Evolutionary conservation across 768 basidiomycete genomes (phyloP).

Genomic region (Hemileccinum impolitum): DNA sequence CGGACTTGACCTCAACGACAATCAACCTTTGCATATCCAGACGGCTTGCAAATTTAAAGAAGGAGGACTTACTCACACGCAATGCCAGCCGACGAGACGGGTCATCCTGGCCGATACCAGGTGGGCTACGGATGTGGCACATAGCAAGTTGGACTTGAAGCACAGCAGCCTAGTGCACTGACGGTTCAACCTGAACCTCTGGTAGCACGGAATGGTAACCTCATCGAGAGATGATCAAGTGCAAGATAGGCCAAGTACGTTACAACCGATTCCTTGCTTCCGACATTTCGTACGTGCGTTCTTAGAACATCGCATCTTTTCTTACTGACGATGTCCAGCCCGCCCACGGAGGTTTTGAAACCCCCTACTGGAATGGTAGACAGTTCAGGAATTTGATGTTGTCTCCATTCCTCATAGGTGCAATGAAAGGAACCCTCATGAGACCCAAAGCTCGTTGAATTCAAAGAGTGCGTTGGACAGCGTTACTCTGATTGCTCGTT

Average conservation of each 20-base stretch:
- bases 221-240: slow-evolving; percentile 70
- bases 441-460: slow-evolving; percentile 57
- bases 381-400: slow-evolving; percentile 56
- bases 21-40: background rate
- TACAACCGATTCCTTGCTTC: background rate
- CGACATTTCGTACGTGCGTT: background rate
- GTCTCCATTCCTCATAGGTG: slow-evolving; percentile 67
- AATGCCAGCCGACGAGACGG: too few relatives aligned
- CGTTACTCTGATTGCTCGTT: slow-evolving; percentile 1
- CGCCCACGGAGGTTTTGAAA: slow-evolving; percentile 39
- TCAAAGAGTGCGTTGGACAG: slow-evolving; percentile 57
- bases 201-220: too few relatives aligned
- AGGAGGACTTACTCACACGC: too few relatives aligned
- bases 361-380: slow-evolving; percentile 32
- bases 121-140: too few relatives aligned
- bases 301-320: slow-evolving; percentile 51
- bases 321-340: slow-evolving; percentile 35
- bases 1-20: background rate
- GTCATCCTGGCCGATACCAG: too few relatives aligned
- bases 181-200: slow-evolving; percentile 11
- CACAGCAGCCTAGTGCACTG: too few relatives aligned
- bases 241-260: slow-evolving; percentile 62
- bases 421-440: slow-evolving; percentile 46
- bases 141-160: too few relatives aligned
- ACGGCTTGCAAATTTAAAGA: too few relatives aligned